Evolutionary conservation across 2,329 filamentous ascomycete genomes (phyloP).

Genomic region (Ophiostoma himal-ulmi): DNA sequence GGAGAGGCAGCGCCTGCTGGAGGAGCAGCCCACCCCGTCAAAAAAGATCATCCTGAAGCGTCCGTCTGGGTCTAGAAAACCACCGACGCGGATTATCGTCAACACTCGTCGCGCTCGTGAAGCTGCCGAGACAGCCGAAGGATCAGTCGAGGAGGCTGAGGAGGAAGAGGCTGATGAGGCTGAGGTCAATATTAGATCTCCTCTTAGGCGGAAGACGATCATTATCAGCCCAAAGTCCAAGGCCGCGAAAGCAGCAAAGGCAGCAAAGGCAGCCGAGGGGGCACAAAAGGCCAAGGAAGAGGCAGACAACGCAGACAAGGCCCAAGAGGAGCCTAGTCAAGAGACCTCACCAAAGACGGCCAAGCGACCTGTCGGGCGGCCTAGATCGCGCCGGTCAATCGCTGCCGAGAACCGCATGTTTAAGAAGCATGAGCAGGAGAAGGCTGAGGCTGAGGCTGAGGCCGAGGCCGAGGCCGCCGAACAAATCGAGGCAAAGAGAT

Average conservation of each 20-base stretch:
- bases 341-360: neutral
- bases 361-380: constrained; percentile 23
- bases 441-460: neutral
- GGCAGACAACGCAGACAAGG: neutral
- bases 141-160: neutral
- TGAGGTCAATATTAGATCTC: neutral
- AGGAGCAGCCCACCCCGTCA: constrained; percentile 27
- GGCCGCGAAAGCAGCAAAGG: neutral
- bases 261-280: neutral
- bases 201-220: constrained; percentile 14
- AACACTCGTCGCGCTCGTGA: constrained; percentile 25
- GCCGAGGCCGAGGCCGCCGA: neutral
- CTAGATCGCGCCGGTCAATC: constrained; percentile 20
- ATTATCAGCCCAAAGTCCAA: constrained; percentile 16
- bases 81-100: constrained; percentile 26
- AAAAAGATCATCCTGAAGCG: constrained; percentile 45
- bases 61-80: constrained; percentile 29
- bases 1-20: constrained; percentile 16
- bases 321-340: neutral
- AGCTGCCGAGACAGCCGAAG: constrained; percentile 23
- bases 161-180: neutral
- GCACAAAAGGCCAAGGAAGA: neutral
- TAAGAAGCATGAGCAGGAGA: constrained; percentile 20
- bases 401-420: constrained; percentile 22
- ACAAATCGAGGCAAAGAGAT: neutral